Evolutionary conservation across 164 flowering plant genomes (phyloP).

Genomic region (Vitis labrusca): DNA sequence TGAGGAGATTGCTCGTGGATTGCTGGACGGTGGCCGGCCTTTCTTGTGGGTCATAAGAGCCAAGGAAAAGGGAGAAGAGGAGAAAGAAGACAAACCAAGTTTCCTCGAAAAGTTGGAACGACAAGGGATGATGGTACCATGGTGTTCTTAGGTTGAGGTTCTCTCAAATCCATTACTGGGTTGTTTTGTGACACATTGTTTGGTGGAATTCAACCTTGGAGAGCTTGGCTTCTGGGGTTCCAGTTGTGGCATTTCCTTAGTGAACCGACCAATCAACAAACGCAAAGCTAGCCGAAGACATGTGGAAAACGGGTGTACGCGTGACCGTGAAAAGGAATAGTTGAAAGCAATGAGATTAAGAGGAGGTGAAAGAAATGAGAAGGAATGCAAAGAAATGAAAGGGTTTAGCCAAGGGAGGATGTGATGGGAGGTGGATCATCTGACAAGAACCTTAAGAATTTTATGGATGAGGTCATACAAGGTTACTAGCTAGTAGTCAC

Average conservation of each 20-base stretch:
- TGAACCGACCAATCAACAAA: constrained; percentile 42
- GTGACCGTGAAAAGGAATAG: constrained; percentile 24
- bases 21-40: constrained; percentile 22
- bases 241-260: constrained; percentile 42
- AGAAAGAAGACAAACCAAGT: constrained; percentile 3
- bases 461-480: constrained; percentile 18
- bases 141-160: constrained; percentile 51
- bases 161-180: constrained; percentile 36
- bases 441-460: constrained; percentile 20
- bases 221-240: constrained; percentile 34
- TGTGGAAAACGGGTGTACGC: constrained; percentile 40
- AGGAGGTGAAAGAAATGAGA: constrained; percentile 20
- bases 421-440: constrained; percentile 24
- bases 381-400: constrained; percentile 27
- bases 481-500: too few relatives aligned
- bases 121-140: constrained; percentile 39
- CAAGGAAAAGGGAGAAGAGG: constrained; percentile 1
- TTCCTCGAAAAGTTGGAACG: constrained; percentile 14
- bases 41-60: constrained; percentile 49
- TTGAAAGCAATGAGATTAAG: constrained; percentile 24
- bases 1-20: constrained; percentile 36
- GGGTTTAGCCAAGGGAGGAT: constrained; percentile 23
- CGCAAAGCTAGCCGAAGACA: constrained; percentile 37
- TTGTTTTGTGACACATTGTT: constrained; percentile 42
- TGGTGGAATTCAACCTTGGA: constrained; percentile 52